Conservation (phyloP, 306 rosid species). For the Abrus pulchellus region DNA sequence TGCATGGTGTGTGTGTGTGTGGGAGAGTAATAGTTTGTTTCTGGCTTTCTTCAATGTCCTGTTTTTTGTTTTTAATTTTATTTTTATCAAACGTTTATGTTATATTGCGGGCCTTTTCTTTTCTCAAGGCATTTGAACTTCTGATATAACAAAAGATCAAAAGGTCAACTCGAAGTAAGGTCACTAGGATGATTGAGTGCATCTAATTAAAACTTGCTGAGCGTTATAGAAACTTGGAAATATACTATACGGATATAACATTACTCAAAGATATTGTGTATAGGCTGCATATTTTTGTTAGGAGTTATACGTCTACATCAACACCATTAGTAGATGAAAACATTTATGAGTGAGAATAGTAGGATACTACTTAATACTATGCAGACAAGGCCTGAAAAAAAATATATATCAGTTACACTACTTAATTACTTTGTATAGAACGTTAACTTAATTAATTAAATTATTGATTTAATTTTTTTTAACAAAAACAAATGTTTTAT, state of each 20-base stretch:
- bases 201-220: neutral
- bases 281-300: neutral
- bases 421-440: no score
- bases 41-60: neutral
- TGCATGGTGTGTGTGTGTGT: neutral
- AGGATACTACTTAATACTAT: neutral
- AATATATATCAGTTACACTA: neutral
- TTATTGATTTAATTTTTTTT: no score
- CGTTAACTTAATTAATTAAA: no score
- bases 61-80: neutral
- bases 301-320: slow-evolving; percentile 27
- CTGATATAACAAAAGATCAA: neutral
- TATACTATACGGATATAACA: neutral
- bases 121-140: neutral
- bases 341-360: neutral
- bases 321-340: neutral
- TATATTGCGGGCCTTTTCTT: neutral
- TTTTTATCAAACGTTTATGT: neutral
- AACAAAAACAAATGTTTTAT: no score
- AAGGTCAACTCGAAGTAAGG: neutral
- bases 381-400: neutral
- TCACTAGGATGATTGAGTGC: slow-evolving; percentile 14
- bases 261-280: neutral
- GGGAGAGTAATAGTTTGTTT: neutral
- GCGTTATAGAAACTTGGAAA: neutral